These are phyloP conservation scores for Trichosporon sp. DNA, from an alignment of 1,284 basidiomycete species.

Conservation along the genomic window DNA sequence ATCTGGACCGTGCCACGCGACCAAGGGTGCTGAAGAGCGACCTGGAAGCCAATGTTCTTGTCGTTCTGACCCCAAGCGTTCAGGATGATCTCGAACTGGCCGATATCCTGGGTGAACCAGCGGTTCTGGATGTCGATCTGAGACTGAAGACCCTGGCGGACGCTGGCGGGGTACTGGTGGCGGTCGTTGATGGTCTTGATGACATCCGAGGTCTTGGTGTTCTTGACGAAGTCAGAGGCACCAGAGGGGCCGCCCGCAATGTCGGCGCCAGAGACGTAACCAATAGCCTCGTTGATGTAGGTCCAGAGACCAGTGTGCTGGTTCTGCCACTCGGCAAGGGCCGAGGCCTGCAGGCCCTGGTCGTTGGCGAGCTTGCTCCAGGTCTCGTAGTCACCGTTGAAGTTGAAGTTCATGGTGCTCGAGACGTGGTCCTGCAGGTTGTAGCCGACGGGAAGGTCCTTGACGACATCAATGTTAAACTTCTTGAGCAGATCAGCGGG, in stretches of 20 bases:
- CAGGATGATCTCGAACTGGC: constrained; percentile 46
- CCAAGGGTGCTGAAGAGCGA: constrained; percentile 47
- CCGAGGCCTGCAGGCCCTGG: constrained; percentile 21
- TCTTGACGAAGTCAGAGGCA: constrained; percentile 49
- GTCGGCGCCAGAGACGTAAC: constrained; percentile 29
- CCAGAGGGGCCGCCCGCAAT: constrained; percentile 48
- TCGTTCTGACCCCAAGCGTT: constrained; percentile 33
- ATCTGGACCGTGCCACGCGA: constrained; percentile 51
- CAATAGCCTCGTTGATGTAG: constrained; percentile 48
- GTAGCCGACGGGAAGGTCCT: constrained; percentile 25
- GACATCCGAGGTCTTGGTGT: constrained; percentile 49
- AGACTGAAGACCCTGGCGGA: constrained; percentile 34
- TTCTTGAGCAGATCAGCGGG: constrained; percentile 9
- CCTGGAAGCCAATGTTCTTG: constrained; percentile 26
- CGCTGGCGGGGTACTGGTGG: constrained; percentile 35
- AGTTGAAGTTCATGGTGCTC: constrained; percentile 31
- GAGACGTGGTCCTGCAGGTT: constrained; percentile 33
- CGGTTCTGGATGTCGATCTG: constrained; percentile 39
- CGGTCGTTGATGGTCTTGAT: constrained; percentile 53
- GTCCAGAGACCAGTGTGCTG: constrained; percentile 40
- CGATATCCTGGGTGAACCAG: constrained; percentile 33
- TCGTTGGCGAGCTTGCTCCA: constrained; percentile 38
- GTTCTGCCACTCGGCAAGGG: constrained; percentile 29
- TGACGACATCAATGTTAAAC: constrained; percentile 16
- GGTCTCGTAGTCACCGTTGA: constrained; percentile 21